These are phyloP conservation scores for Malassezia psittaci DNA, from an alignment of 1,284 basidiomycete genomes.

Conservation along the genomic window DNA sequence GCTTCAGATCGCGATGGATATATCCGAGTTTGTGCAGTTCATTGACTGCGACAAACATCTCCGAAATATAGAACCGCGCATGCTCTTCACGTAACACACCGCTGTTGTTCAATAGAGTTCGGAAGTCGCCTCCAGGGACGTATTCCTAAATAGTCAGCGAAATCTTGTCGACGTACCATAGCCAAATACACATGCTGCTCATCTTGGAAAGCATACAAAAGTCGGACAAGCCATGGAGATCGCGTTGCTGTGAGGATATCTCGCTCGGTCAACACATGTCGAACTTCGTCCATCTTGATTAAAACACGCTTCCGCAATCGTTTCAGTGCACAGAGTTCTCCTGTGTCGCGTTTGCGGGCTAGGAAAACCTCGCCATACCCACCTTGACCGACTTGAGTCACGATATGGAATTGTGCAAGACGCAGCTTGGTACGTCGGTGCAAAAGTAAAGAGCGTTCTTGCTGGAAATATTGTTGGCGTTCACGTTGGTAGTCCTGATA, in stretches of 20 bases:
- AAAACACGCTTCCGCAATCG: constrained; percentile 42
- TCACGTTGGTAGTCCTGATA: constrained; percentile 54
- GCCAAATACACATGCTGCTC: constrained; percentile 44
- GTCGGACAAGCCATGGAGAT: constrained; percentile 43
- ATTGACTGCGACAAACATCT: constrained; percentile 47
- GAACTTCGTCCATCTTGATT: constrained; percentile 48
- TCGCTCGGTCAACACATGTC: constrained; percentile 45
- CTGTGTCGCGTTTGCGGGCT: constrained; percentile 44
- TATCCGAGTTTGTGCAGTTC: constrained; percentile 43
- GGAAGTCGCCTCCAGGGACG: constrained; percentile 47
- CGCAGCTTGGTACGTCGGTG: constrained; percentile 42
- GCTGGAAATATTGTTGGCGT: constrained; percentile 30
- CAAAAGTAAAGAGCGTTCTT: constrained; percentile 40
- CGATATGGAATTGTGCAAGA: constrained; percentile 46
- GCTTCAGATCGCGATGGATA: constrained; percentile 84
- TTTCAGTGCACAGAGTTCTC: constrained; percentile 47
- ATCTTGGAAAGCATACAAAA: constrained; percentile 47
- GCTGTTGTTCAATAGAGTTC: constrained; percentile 46
- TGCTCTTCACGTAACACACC: constrained; percentile 51
- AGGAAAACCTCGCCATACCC: constrained; percentile 47
- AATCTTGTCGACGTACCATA: constrained; percentile 21
- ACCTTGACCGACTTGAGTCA: constrained; percentile 46
- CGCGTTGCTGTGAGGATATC: constrained; percentile 46
- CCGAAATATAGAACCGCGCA: constrained; percentile 45
- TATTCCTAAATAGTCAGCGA: constrained; percentile 51